phyloP scores from a whole-genome alignment of 208 protist genomes.

The Leishmania martiniquensis region DNA sequence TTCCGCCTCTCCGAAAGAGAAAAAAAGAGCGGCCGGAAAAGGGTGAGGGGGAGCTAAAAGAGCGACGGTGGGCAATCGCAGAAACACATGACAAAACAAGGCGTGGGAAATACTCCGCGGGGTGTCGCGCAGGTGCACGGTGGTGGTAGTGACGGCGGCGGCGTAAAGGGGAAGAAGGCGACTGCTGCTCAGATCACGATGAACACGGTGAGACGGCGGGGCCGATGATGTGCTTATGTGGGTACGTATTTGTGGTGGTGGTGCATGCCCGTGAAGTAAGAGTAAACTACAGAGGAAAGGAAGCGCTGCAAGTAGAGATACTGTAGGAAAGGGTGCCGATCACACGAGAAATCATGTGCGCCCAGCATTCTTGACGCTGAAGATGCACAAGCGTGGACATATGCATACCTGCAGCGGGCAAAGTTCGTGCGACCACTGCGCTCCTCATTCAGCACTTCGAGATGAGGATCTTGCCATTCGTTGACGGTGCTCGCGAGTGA shows the following conservation, averaged over 20 bases:
- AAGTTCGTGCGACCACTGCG: background rate
- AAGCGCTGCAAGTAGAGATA: background rate
- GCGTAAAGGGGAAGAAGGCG: background rate
- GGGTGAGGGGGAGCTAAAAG: no score
- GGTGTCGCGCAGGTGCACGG: background rate
- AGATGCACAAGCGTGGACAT: background rate
- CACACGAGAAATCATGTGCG: no score
- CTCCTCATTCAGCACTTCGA: no score
- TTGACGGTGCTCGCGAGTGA: no score
- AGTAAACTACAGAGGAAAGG: conserved; percentile 14
- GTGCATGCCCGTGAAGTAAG: background rate
- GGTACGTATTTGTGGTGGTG: background rate
- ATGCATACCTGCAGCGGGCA: background rate
- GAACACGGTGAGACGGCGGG: background rate
- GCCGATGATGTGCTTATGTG: background rate
- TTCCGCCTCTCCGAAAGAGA: no score
- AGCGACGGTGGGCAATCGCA: no score
- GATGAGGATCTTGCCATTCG: no score
- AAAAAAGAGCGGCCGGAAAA: no score
- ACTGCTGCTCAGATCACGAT: background rate
- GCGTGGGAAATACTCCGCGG: background rate
- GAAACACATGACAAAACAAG: no score
- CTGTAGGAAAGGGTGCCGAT: background rate
- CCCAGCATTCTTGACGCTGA: no score
- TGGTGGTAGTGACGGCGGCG: no score